phyloP scores from a whole-genome alignment of 2,329 filamentous ascomycete genomes.

The Stagonosporopsis tanaceti region DNA sequence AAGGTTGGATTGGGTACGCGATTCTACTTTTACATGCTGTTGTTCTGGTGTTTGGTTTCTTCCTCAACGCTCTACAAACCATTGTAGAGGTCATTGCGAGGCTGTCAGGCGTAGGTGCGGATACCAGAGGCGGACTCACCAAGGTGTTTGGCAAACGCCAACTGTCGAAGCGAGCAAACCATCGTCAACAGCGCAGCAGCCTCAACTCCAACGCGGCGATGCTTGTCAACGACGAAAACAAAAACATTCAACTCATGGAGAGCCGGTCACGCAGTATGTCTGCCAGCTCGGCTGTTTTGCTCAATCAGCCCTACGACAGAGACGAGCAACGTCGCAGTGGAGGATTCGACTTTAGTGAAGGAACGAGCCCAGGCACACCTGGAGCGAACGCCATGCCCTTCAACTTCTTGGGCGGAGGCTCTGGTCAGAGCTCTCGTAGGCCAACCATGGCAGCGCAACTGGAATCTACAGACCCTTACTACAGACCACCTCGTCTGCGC shows the following conservation, averaged over 20 bases:
- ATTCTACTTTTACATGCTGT: constrained; percentile 86
- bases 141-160: constrained; percentile 91
- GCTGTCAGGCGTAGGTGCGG: constrained; percentile 81
- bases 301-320: constrained; percentile 58
- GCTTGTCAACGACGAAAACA: constrained; percentile 72
- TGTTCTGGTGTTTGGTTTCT: constrained; percentile 89
- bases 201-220: constrained; percentile 85
- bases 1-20: constrained; percentile 94
- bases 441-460: constrained; percentile 46
- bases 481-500: constrained; percentile 80
- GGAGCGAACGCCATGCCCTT: constrained; percentile 74
- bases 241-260: constrained; percentile 65
- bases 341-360: constrained; percentile 64
- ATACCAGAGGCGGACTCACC: constrained; percentile 79
- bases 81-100: constrained; percentile 87
- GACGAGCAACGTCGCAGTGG: constrained; percentile 58
- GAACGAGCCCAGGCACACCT: constrained; percentile 70
- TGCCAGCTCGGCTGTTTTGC: constrained; percentile 67
- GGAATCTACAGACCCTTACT: constrained; percentile 75
- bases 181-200: constrained; percentile 75
- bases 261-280: constrained; percentile 67
- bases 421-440: constrained; percentile 52
- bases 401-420: constrained; percentile 68
- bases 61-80: constrained; percentile 89
- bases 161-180: constrained; percentile 75